phyloP scores from a whole-genome alignment of 176 grass and related monocot genomes.

The barley (Hordeum vulgare) region DNA sequence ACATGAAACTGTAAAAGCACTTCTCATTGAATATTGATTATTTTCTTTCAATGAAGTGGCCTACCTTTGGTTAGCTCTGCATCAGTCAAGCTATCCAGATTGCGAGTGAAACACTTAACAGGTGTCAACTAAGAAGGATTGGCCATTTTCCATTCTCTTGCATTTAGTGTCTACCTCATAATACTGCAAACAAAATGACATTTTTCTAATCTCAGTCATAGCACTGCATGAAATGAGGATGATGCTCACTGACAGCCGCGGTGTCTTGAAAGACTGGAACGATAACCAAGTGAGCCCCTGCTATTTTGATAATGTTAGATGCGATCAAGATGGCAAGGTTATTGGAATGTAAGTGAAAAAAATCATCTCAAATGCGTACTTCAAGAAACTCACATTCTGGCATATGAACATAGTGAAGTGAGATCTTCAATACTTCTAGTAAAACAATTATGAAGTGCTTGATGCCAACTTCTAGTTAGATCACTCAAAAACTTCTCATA shows the following conservation, averaged over 20 bases:
- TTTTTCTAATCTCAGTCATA: constrained; percentile 15
- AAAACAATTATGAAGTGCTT: background rate
- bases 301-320: constrained; percentile 28
- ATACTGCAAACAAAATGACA: background rate
- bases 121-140: background rate
- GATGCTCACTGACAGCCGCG: constrained; percentile 28
- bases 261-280: constrained; percentile 42
- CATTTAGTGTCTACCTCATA: background rate
- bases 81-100: background rate
- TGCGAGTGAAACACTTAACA: background rate
- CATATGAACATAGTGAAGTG: background rate
- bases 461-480: background rate
- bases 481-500: background rate
- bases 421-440: background rate
- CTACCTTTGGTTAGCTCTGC: background rate
- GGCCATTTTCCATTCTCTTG: background rate
- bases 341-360: constrained; percentile 42
- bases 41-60: constrained; percentile 2
- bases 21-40: background rate
- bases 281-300: constrained; percentile 65
- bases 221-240: constrained; percentile 54
- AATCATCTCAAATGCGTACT: background rate
- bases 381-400: background rate
- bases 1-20: background rate
- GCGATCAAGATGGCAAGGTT: constrained; percentile 30